Evolutionary conservation across 805 yeast genomes (phyloP).

Genomic region (Torulaspora maleeae): DNA sequence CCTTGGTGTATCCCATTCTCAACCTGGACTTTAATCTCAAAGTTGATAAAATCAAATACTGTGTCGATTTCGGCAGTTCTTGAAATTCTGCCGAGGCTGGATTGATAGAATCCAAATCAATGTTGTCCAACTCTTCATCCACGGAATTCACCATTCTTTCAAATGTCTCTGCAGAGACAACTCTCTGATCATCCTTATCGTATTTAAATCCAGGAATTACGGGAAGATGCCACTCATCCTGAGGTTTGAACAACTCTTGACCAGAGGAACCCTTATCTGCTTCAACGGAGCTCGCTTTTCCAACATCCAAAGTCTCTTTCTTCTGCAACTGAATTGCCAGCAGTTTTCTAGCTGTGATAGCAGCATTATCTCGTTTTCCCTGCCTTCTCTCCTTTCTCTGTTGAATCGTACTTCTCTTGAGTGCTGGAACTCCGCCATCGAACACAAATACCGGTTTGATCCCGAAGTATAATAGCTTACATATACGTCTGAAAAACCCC

Average conservation of each 20-base stretch:
- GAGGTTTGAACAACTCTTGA: conserved; percentile 38
- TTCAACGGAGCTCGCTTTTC: conserved; percentile 7
- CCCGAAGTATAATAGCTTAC: conserved; percentile 84
- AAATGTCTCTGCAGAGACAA: conserved; percentile 69
- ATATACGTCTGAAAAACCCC: conserved; percentile 93
- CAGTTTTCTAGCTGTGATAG: conserved; percentile 72
- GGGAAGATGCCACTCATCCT: conserved; percentile 88
- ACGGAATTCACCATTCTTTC: conserved; percentile 53
- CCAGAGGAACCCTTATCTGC: conserved; percentile 29
- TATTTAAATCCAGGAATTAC: conserved; percentile 52
- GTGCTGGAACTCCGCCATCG: conserved; percentile 89
- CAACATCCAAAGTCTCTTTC: conserved; percentile 6
- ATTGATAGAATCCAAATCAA: conserved; percentile 70
- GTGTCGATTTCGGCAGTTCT: conserved; percentile 74
- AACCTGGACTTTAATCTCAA: conserved; percentile 78
- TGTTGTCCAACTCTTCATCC: conserved; percentile 59
- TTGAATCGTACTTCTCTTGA: conserved; percentile 74
- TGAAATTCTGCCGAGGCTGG: conserved; percentile 77
- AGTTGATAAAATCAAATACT: conserved; percentile 81
- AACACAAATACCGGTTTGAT: conserved; percentile 86
- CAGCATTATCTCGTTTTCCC: conserved; percentile 65
- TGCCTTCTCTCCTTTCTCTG: conserved; percentile 68
- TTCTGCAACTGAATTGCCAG: conserved; percentile 75
- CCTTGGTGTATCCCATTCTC: conserved; percentile 91
- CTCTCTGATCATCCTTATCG: conserved; percentile 58